phyloP scores from a whole-genome alignment of 2,329 filamentous ascomycete genomes.

The Talaromyces rugulosus region DNA sequence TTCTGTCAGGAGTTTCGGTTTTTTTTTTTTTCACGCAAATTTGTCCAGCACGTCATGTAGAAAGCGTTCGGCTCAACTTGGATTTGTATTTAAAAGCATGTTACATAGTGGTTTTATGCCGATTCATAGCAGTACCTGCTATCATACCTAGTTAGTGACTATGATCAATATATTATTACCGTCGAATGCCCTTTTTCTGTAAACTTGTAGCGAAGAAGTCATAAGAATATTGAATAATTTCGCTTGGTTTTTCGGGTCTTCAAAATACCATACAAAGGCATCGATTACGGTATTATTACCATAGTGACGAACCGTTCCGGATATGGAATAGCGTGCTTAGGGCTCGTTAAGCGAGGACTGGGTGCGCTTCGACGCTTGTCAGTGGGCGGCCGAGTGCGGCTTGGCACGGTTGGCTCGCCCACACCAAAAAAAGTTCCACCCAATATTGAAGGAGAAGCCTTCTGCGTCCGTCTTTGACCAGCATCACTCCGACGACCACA shows the following conservation, averaged over 20 bases:
- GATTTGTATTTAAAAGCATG: neutral
- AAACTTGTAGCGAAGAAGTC: too few relatives aligned
- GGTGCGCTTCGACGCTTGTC: slow-evolving; percentile 14
- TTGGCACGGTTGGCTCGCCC: slow-evolving; percentile 23
- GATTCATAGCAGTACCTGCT: neutral
- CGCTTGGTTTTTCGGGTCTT: neutral
- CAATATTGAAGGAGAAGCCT: slow-evolving; percentile 29
- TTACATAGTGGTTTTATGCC: neutral
- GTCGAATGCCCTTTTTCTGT: neutral
- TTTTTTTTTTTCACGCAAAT: neutral
- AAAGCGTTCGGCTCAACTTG: neutral
- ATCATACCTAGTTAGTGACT: neutral
- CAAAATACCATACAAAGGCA: neutral
- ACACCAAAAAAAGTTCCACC: slow-evolving; percentile 40
- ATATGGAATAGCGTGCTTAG: slow-evolving; percentile 20
- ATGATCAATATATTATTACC: neutral
- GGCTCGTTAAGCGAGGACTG: slow-evolving; percentile 41
- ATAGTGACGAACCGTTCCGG: neutral
- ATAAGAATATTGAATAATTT: neutral
- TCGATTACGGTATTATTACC: neutral
- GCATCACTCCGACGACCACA: slow-evolving; percentile 39
- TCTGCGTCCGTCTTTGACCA: slow-evolving; percentile 39
- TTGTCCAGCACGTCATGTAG: neutral
- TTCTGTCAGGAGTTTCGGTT: neutral
- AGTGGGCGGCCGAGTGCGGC: slow-evolving; percentile 27